Evolutionary conservation across 352 stramenopile species (phyloP).

Genomic region (Achlya hypogyna): DNA sequence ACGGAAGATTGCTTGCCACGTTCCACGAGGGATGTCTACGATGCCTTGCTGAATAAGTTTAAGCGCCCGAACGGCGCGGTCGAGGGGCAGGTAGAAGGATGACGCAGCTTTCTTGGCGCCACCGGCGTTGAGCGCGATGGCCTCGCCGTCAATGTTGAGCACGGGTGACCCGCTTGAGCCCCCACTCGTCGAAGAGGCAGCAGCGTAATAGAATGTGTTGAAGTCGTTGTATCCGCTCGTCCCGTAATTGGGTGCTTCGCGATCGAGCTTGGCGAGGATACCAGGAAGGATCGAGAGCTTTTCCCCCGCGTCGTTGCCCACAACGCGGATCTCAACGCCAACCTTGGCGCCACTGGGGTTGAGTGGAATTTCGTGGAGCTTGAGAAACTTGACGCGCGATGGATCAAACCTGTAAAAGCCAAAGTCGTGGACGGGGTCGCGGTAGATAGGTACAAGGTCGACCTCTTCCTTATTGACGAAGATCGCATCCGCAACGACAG

Average conservation of each 20-base stretch:
- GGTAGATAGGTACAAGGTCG: slow-evolving; percentile 82
- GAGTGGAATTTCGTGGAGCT: slow-evolving; percentile 82
- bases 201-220: slow-evolving; percentile 90
- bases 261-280: slow-evolving; percentile 86
- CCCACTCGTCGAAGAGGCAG: slow-evolving; percentile 76
- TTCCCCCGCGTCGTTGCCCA: slow-evolving; percentile 88
- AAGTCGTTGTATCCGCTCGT: slow-evolving; percentile 86
- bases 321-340: slow-evolving; percentile 85
- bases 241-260: slow-evolving; percentile 83
- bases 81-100: slow-evolving; percentile 86
- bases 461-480: slow-evolving; percentile 93
- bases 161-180: slow-evolving; percentile 85
- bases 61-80: slow-evolving; percentile 77
- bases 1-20: slow-evolving; percentile 81
- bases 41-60: slow-evolving; percentile 49
- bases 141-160: slow-evolving; percentile 77
- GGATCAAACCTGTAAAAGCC: slow-evolving; percentile 87
- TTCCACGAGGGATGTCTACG: slow-evolving; percentile 45
- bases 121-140: slow-evolving; percentile 87
- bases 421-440: slow-evolving; percentile 90
- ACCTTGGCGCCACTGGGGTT: slow-evolving; percentile 81
- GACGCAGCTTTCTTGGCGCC: slow-evolving; percentile 81
- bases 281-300: slow-evolving; percentile 87
- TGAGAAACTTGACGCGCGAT: slow-evolving; percentile 78
- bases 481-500: slow-evolving; percentile 83